Conservation (phyloP, 148 eudicot species). For the Arctostaphylos glauca region DNA sequence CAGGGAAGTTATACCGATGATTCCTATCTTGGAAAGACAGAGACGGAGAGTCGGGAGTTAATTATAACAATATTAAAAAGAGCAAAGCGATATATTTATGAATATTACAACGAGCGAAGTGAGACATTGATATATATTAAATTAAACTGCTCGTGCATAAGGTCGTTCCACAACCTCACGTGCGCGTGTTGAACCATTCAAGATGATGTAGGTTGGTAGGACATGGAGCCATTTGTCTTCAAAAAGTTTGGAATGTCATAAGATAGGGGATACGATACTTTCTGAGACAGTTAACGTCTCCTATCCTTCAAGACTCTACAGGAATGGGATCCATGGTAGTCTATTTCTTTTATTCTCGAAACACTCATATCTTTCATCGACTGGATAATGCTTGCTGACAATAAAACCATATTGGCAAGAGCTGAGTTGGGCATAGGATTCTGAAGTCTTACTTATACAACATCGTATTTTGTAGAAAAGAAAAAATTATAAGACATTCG, state of each 20-base stretch:
- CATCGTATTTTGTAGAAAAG: not conserved
- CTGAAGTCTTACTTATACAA: not conserved
- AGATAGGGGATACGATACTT: not conserved
- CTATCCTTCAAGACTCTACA: not conserved
- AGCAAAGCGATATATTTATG: too few species aligned
- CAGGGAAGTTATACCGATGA: too few species aligned
- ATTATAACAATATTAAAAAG: too few species aligned
- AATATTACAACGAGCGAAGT: too few species aligned
- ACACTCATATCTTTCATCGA: not conserved
- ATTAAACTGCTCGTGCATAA: too few species aligned
- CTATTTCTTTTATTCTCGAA: not conserved
- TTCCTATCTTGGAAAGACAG: too few species aligned
- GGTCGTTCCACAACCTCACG: too few species aligned
- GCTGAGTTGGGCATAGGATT: not conserved
- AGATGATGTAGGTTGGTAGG: conserved; percentile 1
- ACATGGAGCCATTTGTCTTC: not conserved
- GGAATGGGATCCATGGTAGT: not conserved
- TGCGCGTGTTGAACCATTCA: too few species aligned
- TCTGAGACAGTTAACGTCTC: not conserved
- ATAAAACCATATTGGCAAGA: not conserved
- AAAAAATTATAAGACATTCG: not conserved
- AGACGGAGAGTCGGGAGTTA: too few species aligned
- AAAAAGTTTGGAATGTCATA: not conserved
- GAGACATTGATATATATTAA: too few species aligned
- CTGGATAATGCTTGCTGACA: not conserved